Evolutionary conservation across 2,329 filamentous ascomycete species (phyloP), one percentile per base, ranked within the genome.

Genomic region (Clarireedia paspali): DNA sequence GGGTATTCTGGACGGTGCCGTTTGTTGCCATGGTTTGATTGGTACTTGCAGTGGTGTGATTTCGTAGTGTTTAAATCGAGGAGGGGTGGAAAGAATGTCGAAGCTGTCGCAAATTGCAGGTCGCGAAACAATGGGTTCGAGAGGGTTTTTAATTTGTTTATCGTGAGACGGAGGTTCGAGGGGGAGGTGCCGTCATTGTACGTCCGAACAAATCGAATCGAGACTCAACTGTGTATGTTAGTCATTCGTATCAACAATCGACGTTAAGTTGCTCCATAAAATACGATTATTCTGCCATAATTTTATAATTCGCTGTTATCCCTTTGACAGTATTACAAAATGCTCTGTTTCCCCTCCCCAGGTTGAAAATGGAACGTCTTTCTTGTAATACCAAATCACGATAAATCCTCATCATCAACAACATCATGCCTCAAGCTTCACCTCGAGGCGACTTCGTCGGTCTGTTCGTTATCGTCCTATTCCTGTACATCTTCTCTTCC

Each of bases 401-500:
- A 49, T 26, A 15, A 42, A 40, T 46, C 27, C 23, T 7, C 26
- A 42, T 23, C 26, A 9, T 34, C 30, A 34, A 10, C 30, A 47
- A n/a, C 27, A 63, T 42, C 40, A 66, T 67, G 65, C 63, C 61
- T 20, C 59, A 62, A 55, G 48, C 54, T 34, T 62, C 61, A 23
- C 64, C 63, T 47, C 64, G 61, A 26, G 60, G 63, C 50, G 66
- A 68, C 55, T 61, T 62, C 50, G 63, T 63, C 24, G 58, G 63
- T n/a, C 50, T 68, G 15, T 44, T 67, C 47, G 53, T 69, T 38
- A 61, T 68, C 46, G 58, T 68, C 55, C 50, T 68, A 53, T 60
- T 69, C 44, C 62, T 70, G 42, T 66, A 68, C 62, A 68, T 66
- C 56, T 57, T 69, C 27, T 65, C 63, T 34, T 64, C 65, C 47